These are phyloP conservation scores for Exserohilum rostratum DNA, from an alignment of 2,329 filamentous ascomycete genomes.

Conservation along the genomic window DNA sequence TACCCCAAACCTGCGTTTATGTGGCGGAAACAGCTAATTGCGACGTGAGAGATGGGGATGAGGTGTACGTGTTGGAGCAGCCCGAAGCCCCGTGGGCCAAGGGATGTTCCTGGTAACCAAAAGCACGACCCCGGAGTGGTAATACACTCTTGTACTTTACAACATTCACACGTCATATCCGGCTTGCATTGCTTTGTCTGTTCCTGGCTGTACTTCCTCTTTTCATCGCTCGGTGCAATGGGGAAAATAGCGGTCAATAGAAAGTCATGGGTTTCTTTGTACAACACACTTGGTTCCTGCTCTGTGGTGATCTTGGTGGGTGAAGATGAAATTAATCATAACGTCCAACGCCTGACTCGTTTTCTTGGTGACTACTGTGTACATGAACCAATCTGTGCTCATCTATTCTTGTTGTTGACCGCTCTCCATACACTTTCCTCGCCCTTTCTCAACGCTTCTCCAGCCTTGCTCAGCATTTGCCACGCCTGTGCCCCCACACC, in stretches of 20 bases:
- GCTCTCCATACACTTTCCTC: slow-evolving; percentile 47
- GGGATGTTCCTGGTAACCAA: slow-evolving; percentile 53
- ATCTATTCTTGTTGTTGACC: slow-evolving; percentile 34
- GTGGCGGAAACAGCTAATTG: slow-evolving; percentile 45
- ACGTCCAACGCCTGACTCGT: background rate
- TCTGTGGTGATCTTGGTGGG: slow-evolving; percentile 14
- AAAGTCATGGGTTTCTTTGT: slow-evolving; percentile 42
- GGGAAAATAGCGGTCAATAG: slow-evolving; percentile 49
- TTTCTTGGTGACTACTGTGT: background rate
- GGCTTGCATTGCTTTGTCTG: slow-evolving; percentile 48
- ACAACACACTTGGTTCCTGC: slow-evolving; percentile 9
- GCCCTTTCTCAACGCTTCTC: slow-evolving; percentile 43
- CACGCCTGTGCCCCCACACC: slow-evolving; percentile 42
- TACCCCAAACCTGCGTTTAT: slow-evolving; percentile 45
- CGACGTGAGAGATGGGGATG: slow-evolving; percentile 35
- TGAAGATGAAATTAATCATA: background rate
- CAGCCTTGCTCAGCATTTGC: slow-evolving; percentile 46
- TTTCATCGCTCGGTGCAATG: slow-evolving; percentile 46
- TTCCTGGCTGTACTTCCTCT: slow-evolving; percentile 43
- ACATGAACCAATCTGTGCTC: background rate
- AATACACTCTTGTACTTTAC: slow-evolving; percentile 53
- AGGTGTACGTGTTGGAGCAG: slow-evolving; percentile 45
- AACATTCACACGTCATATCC: slow-evolving; percentile 47
- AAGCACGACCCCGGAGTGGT: slow-evolving; percentile 48
- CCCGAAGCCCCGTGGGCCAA: slow-evolving; percentile 45